Conservation (phyloP, 2,329 filamentous ascomycete species). For the Talaromyces islandicus region DNA sequence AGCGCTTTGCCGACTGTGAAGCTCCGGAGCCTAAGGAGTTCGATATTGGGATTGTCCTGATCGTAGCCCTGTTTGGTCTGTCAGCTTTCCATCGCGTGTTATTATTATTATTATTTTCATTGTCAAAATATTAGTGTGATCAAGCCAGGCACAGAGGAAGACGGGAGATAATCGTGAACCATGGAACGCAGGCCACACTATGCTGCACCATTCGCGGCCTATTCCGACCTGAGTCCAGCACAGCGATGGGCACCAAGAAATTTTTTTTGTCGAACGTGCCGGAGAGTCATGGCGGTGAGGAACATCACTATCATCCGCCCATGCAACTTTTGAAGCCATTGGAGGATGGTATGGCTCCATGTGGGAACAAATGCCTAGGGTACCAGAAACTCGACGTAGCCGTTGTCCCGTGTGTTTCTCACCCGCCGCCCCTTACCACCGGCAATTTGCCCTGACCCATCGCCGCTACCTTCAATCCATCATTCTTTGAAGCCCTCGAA, state of each 20-base stretch:
- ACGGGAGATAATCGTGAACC: constrained; percentile 25
- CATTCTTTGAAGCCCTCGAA: background rate
- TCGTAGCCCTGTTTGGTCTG: constrained; percentile 58
- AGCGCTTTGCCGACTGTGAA: constrained; percentile 68
- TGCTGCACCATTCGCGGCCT: constrained; percentile 10
- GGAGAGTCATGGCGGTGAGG: background rate
- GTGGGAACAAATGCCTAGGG: background rate
- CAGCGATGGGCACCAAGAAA: background rate
- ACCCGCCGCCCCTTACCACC: constrained; percentile 9
- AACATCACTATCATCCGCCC: background rate
- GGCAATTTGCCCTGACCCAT: background rate
- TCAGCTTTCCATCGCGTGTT: constrained; percentile 30
- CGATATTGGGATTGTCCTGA: constrained; percentile 70
- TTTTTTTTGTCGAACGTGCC: background rate
- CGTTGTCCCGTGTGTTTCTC: constrained; percentile 8
- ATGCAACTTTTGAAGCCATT: background rate
- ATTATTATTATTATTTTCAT: background rate
- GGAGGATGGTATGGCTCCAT: background rate
- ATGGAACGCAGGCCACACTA: constrained; percentile 33
- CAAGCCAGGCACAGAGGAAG: constrained; percentile 9
- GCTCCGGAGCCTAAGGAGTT: constrained; percentile 71
- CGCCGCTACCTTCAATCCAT: background rate
- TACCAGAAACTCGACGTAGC: background rate
- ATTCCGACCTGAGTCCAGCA: background rate
- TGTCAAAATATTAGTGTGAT: constrained; percentile 9